A percentile compares a stretch with the other conserved stretches of the same genome.
Evolutionary conservation across 1,139 yeast species (phyloP).

Genomic region (Saccharomyces hybrid): DNA sequence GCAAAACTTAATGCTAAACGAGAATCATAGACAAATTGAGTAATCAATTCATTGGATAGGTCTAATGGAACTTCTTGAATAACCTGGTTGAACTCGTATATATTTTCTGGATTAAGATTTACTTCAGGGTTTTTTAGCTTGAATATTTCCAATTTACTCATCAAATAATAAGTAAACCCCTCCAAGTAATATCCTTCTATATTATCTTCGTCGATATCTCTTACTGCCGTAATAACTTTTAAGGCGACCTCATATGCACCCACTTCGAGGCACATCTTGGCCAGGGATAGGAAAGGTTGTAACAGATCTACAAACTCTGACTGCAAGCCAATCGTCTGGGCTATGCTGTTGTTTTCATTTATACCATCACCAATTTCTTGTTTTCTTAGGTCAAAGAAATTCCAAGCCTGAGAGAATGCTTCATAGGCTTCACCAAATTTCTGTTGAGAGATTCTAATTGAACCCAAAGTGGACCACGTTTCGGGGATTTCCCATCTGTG

Average conservation of each 20-base stretch:
- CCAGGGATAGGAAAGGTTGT: constrained; percentile 61
- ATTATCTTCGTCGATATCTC: constrained; percentile 75
- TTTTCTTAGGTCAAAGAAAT: constrained; percentile 49
- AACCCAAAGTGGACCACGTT: constrained; percentile 73
- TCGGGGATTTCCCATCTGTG: constrained; percentile 56
- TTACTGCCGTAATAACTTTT: constrained; percentile 51
- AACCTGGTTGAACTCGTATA: constrained; percentile 37
- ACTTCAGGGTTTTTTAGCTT: constrained; percentile 19
- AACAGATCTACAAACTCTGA: constrained; percentile 55
- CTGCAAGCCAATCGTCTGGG: constrained; percentile 25
- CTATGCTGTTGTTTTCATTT: constrained; percentile 36
- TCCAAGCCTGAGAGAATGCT: constrained; percentile 71
- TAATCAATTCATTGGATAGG: constrained; percentile 31
- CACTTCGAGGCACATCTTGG: constrained; percentile 71
- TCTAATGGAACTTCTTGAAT: constrained; percentile 43
- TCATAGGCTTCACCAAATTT: constrained; percentile 61
- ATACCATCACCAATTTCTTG: constrained; percentile 39
- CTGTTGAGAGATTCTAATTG: constrained; percentile 86
- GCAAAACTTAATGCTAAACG: constrained; percentile 52
- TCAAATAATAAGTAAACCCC: constrained; percentile 63
- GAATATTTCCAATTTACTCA: constrained; percentile 40
- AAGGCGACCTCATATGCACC: constrained; percentile 61
- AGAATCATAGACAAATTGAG: constrained; percentile 39
- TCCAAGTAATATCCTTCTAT: constrained; percentile 76
- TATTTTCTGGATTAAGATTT: constrained; percentile 24